Evolutionary conservation across 2,329 filamentous ascomycete species (phyloP).

Genomic region (Sarocladiaceae sp.): DNA sequence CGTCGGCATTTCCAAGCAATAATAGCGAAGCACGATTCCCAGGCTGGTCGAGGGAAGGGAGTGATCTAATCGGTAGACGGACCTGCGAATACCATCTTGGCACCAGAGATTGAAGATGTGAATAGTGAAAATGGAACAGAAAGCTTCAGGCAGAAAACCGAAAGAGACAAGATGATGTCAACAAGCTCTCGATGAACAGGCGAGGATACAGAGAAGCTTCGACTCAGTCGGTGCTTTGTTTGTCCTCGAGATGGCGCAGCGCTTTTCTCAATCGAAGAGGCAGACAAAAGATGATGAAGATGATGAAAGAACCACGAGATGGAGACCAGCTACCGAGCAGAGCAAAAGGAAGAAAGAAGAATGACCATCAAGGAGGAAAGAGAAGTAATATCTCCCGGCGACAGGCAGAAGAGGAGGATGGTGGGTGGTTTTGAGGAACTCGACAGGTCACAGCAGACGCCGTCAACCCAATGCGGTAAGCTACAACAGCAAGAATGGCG

Average conservation of each 20-base stretch:
- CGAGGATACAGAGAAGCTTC: constrained; percentile 1
- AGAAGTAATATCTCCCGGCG: constrained; percentile 2
- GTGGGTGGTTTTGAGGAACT: constrained; percentile 3
- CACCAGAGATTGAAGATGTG: not conserved
- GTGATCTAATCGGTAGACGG: too few species aligned
- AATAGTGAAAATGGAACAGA: not conserved
- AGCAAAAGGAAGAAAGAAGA: constrained; percentile 2
- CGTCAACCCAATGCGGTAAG: not conserved
- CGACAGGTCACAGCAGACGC: constrained; percentile 3
- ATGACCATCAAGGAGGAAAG: not conserved
- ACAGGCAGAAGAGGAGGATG: not conserved
- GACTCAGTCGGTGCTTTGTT: constrained; percentile 7
- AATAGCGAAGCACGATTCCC: too few species aligned
- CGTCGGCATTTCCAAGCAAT: too few species aligned
- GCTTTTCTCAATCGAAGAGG: not conserved
- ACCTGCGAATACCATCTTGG: constrained; percentile 9
- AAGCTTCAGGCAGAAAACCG: not conserved
- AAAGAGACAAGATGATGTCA: too few species aligned
- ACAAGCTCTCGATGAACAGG: not conserved
- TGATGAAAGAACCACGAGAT: constrained; percentile 8
- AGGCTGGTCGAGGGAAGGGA: too few species aligned
- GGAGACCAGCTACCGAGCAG: constrained; percentile 10
- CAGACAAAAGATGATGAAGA: not conserved
- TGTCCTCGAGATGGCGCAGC: not conserved
- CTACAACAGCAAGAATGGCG: not conserved